Percentiles rank a stretch among this genome's conserved stretches.
Conservation (phyloP, 2,329 filamentous ascomycete species). For the Fusarium nelsonii region DNA sequence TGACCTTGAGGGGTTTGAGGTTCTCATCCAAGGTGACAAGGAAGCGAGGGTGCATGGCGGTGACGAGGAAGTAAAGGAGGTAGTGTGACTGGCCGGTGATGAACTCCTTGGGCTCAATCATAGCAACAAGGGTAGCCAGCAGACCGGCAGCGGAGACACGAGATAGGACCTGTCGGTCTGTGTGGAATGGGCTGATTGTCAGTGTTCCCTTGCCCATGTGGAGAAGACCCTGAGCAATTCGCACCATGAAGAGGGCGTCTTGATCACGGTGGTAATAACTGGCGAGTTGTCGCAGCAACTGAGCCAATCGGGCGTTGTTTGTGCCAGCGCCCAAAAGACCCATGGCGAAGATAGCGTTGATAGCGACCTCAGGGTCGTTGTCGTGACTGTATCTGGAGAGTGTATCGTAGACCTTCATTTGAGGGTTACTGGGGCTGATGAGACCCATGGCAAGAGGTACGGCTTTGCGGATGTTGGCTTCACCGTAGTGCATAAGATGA, state of each 20-base stretch:
- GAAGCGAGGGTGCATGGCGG: conserved; percentile 97
- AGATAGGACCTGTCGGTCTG: conserved; percentile 94
- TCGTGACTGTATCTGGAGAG: conserved; percentile 98
- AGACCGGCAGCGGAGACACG: conserved; percentile 90
- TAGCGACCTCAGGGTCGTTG: conserved; percentile 96
- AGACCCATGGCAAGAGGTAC: conserved; percentile 97
- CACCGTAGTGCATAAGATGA: conserved; percentile 99
- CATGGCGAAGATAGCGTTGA: conserved; percentile 99
- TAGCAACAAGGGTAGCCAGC: conserved; percentile 87
- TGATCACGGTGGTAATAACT: conserved; percentile 98
- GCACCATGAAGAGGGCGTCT: conserved; percentile 98
- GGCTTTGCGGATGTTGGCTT: conserved; percentile 95
- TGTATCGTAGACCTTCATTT: conserved; percentile 99
- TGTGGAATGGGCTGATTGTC: conserved; percentile 98
- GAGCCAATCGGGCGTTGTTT: conserved; percentile 96
- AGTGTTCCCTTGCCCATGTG: conserved; percentile 99
- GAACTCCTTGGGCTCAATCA: conserved; percentile 95
- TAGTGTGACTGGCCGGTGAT: conserved; percentile 80
- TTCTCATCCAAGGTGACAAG: conserved; percentile 96
- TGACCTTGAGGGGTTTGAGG: conserved; percentile 92
- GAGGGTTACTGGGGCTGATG: conserved; percentile 96
- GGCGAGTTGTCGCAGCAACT: conserved; percentile 92
- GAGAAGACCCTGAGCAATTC: conserved; percentile 94
- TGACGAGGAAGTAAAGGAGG: conserved; percentile 95
- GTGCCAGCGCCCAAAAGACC: conserved; percentile 95